Percentiles rank a stretch among this genome's conserved stretches.
These are phyloP conservation scores for Mycena latifolia DNA, from an alignment of 768 basidiomycete genomes.

Conservation along the genomic window DNA sequence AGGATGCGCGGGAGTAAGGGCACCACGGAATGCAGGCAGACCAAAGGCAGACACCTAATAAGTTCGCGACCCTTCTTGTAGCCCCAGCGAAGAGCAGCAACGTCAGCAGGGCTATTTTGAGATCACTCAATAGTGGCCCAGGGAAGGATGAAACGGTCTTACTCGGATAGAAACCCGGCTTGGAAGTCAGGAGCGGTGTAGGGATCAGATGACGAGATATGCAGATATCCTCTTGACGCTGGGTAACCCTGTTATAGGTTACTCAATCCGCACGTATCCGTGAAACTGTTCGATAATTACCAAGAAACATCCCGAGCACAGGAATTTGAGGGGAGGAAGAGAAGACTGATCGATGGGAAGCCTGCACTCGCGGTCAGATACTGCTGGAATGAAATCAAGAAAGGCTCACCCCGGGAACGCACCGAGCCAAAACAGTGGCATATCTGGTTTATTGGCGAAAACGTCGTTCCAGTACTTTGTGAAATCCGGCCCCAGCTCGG, in stretches of 20 bases:
- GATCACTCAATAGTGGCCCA: neutral
- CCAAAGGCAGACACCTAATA: neutral
- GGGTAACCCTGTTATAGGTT: conserved; percentile 27
- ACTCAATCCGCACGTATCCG: no score
- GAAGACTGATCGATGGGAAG: neutral
- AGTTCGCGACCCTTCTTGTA: conserved; percentile 45
- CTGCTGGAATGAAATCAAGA: neutral
- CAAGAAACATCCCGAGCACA: neutral
- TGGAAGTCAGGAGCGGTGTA: conserved; percentile 32
- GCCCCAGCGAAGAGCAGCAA: conserved; percentile 40
- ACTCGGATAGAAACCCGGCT: conserved; percentile 21
- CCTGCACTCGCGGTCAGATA: neutral
- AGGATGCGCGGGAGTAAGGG: conserved; percentile 24
- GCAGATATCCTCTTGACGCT: conserved; percentile 30
- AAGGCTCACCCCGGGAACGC: neutral
- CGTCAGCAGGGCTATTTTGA: conserved; percentile 39
- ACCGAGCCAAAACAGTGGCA: conserved; percentile 45
- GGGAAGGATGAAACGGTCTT: no score
- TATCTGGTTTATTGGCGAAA: conserved; percentile 48
- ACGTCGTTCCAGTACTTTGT: conserved; percentile 37
- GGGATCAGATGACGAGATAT: conserved; percentile 30
- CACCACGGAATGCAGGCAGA: neutral
- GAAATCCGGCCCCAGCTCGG: conserved; percentile 37
- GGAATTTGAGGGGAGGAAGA: conserved; percentile 1
- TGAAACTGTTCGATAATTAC: neutral